These are phyloP conservation scores for Thalia dealbata DNA, from an alignment of 176 grass and related monocot genomes.

Conservation along the genomic window DNA sequence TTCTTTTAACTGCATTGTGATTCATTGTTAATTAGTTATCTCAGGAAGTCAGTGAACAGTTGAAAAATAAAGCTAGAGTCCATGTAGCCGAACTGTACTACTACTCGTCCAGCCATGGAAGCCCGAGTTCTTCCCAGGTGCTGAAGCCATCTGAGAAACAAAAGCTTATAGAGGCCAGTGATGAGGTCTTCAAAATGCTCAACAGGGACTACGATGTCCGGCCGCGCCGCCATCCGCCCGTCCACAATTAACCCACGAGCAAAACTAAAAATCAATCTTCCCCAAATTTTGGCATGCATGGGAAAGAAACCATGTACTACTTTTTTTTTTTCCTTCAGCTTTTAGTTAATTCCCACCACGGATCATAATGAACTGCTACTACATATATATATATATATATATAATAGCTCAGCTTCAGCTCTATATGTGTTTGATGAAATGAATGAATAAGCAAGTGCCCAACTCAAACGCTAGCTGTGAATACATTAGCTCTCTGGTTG, in stretches of 20 bases:
- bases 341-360: too few relatives aligned
- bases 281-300: not conserved
- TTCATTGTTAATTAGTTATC: not conserved
- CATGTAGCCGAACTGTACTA: too few relatives aligned
- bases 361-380: too few relatives aligned
- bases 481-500: too few relatives aligned
- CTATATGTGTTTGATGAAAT: too few relatives aligned
- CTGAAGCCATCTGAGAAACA: not conserved
- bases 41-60: not conserved
- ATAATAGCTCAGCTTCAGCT: too few relatives aligned
- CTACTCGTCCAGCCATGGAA: not conserved
- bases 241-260: not conserved
- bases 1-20: not conserved
- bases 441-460: too few relatives aligned
- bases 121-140: not conserved
- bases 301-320: not conserved
- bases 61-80: not conserved
- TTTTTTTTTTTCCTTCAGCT: too few relatives aligned
- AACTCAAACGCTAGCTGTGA: too few relatives aligned
- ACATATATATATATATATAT: too few relatives aligned
- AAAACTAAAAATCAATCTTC: not conserved
- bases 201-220: constrained; percentile 8
- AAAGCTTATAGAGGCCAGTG: not conserved
- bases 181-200: constrained; percentile 9
- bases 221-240: constrained; percentile 6